These are phyloP conservation scores for Fusarium sterilihyphosum DNA, from an alignment of 2,329 filamentous ascomycete species.

Conservation along the genomic window DNA sequence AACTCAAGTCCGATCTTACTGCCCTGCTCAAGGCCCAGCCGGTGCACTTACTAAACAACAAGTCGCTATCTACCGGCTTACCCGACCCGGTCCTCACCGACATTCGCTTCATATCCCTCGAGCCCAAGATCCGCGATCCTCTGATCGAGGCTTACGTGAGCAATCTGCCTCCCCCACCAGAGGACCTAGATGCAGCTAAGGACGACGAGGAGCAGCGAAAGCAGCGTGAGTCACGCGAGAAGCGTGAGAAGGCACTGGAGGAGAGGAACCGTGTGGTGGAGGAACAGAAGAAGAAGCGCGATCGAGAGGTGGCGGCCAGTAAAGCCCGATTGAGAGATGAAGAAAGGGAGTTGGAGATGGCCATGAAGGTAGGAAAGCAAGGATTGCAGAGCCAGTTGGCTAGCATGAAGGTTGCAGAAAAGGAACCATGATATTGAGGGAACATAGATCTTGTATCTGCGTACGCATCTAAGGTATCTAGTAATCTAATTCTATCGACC, in stretches of 20 bases:
- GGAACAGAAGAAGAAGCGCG: constrained; percentile 69
- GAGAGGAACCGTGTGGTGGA: constrained; percentile 71
- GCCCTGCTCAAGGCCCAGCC: constrained; percentile 72
- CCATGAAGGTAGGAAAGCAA: constrained; percentile 74
- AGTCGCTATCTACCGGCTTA: constrained; percentile 65
- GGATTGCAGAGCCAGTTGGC: constrained; percentile 71
- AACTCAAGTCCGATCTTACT: constrained; percentile 75
- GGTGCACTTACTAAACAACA: constrained; percentile 66
- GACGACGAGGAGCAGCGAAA: constrained; percentile 64
- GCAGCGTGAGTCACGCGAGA: constrained; percentile 60
- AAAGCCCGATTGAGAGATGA: constrained; percentile 71
- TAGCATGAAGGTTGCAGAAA: constrained; percentile 41
- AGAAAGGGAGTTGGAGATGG: constrained; percentile 73
- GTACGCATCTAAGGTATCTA: constrained; percentile 21
- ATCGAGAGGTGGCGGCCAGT: constrained; percentile 67
- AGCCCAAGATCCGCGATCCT: constrained; percentile 67
- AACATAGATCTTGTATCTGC: not conserved
- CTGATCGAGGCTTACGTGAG: constrained; percentile 74
- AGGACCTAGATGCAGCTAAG: constrained; percentile 50
- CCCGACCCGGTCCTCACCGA: constrained; percentile 72
- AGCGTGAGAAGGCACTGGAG: constrained; percentile 73
- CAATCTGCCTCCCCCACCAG: constrained; percentile 68
- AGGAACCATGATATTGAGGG: constrained; percentile 29
- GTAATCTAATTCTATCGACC: constrained; percentile 1
- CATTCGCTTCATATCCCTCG: constrained; percentile 75